These are phyloP conservation scores for Ceratocystis eucalypticola DNA, from an alignment of 2,329 filamentous ascomycete species.

Conservation along the genomic window DNA sequence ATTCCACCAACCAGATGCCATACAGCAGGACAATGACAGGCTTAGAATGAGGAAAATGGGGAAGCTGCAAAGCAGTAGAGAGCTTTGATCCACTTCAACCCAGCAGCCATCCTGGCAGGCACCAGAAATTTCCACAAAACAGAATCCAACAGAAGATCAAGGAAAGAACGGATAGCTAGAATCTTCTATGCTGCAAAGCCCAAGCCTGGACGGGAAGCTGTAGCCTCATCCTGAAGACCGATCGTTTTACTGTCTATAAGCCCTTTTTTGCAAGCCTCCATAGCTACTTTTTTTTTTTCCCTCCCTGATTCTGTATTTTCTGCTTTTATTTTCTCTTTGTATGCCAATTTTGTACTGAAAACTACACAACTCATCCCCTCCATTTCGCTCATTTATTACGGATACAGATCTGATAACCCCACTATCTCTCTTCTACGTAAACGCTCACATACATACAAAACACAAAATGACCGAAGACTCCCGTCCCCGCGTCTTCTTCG, in stretches of 20 bases:
- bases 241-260: neutral
- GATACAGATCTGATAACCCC: conserved; percentile 11
- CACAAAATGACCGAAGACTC: conserved; percentile 29
- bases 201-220: neutral
- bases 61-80: neutral
- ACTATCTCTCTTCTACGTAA: conserved; percentile 10
- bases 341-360: neutral
- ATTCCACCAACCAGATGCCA: neutral
- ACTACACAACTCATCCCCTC: neutral
- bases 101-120: neutral
- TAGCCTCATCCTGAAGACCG: neutral
- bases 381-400: neutral
- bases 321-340: conserved; percentile 4
- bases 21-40: neutral
- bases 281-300: neutral
- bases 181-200: conserved; percentile 12
- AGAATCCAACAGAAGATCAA: conserved; percentile 11
- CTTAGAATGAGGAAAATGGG: neutral
- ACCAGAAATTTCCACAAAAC: neutral
- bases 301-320: neutral
- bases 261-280: neutral
- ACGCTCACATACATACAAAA: conserved; percentile 1
- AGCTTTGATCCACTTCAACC: neutral
- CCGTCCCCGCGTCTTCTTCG: conserved; percentile 80
- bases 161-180: conserved; percentile 13